A percentile compares a stretch with the other conserved stretches of the same genome.
Evolutionary conservation across 2,329 filamentous ascomycete species (phyloP).

Genomic region (Talaromyces rugulosus): DNA sequence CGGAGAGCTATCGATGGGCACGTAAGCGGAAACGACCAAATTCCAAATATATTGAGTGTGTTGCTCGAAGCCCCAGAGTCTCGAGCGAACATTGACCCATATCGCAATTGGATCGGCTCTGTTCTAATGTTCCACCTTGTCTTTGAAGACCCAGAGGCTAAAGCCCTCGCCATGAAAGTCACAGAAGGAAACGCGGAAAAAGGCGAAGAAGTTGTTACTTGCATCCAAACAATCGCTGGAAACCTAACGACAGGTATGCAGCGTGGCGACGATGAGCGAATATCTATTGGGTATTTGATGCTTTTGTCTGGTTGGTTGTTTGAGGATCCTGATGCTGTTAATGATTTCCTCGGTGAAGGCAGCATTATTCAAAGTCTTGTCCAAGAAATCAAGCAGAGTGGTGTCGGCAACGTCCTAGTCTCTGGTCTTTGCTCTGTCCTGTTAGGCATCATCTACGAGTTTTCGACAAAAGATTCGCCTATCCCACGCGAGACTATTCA

Average conservation of each 20-base stretch:
- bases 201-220: conserved; percentile 92
- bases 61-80: conserved; percentile 65
- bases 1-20: conserved; percentile 86
- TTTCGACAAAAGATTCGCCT: conserved; percentile 94
- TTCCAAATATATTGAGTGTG: conserved; percentile 82
- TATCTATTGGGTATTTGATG: conserved; percentile 84
- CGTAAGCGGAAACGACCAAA: conserved; percentile 69
- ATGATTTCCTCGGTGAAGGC: conserved; percentile 87
- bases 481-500: conserved; percentile 78
- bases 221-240: conserved; percentile 80
- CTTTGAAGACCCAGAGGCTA: conserved; percentile 73
- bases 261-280: conserved; percentile 69
- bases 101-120: conserved; percentile 84
- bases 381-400: conserved; percentile 64
- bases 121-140: conserved; percentile 82
- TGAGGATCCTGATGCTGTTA: conserved; percentile 84
- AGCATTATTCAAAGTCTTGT: conserved; percentile 86
- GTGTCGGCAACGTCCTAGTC: conserved; percentile 61
- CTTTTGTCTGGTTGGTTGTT: conserved; percentile 85
- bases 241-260: conserved; percentile 80
- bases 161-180: conserved; percentile 72
- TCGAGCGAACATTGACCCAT: conserved; percentile 68
- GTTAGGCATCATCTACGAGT: conserved; percentile 88
- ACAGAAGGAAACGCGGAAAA: conserved; percentile 83
- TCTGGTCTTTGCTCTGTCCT: conserved; percentile 81